Conservation (phyloP, 169 alveolate genomes). For the Fabrea salina region DNA sequence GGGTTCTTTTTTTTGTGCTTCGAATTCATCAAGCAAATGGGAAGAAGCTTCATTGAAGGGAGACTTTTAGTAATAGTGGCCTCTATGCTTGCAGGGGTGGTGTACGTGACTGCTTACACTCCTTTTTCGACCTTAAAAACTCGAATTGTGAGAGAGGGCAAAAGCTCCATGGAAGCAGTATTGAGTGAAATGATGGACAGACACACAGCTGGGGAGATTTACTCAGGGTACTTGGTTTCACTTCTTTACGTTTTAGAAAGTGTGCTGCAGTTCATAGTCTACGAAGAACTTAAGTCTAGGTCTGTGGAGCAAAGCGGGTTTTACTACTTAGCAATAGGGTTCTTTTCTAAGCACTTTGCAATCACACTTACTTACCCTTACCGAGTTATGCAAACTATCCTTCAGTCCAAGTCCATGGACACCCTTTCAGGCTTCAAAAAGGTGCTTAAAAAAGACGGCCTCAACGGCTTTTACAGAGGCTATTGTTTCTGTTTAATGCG, state of each 20-base stretch:
- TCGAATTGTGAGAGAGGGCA: neutral
- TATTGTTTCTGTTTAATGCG: neutral
- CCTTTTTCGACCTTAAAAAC: slow-evolving; percentile 11
- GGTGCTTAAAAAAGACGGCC: neutral
- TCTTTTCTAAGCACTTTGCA: neutral
- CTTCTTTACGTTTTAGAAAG: slow-evolving; percentile 1
- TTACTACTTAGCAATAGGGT: neutral
- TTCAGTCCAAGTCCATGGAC: neutral
- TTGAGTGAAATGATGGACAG: neutral
- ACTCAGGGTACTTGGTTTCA: neutral
- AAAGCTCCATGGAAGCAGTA: neutral
- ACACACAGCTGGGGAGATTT: neutral
- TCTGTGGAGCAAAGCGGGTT: no score
- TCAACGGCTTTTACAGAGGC: neutral
- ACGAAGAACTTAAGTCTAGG: neutral
- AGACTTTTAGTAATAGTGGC: neutral
- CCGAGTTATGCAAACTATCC: neutral
- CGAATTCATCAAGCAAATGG: neutral
- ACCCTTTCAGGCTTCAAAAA: neutral
- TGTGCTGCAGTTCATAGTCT: neutral
- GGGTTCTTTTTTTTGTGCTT: neutral
- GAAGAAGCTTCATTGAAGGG: neutral
- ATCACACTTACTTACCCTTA: slow-evolving; percentile 12
- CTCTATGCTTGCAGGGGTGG: neutral
- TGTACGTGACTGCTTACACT: neutral